phyloP scores from a whole-genome alignment of 2,329 filamentous ascomycete genomes.

The Stromatinia cepivora region DNA sequence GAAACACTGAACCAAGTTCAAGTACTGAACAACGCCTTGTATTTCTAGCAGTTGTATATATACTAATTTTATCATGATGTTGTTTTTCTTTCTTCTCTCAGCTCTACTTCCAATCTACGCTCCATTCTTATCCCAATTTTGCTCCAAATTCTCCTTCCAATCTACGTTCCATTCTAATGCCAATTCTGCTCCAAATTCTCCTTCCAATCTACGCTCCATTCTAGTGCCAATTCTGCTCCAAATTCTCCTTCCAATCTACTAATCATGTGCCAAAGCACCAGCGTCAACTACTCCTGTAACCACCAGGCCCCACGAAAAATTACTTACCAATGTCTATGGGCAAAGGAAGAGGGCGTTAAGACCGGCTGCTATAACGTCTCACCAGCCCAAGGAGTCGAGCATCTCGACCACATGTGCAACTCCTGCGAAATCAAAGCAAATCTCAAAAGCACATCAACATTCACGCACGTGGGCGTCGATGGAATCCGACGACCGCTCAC shows the following conservation, averaged over 20 bases:
- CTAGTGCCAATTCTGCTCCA: too few species aligned
- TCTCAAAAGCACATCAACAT: not conserved
- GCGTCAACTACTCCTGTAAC: not conserved
- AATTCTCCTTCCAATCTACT: not conserved
- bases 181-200: too few species aligned
- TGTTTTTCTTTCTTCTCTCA: not conserved
- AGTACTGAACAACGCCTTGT: not conserved
- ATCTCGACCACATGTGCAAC: not conserved
- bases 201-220: too few species aligned
- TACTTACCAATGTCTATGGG: not conserved
- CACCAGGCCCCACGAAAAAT: not conserved
- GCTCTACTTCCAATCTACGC: too few species aligned
- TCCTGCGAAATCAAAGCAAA: not conserved
- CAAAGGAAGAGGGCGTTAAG: not conserved
- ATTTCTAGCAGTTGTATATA: not conserved
- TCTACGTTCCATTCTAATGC: too few species aligned
- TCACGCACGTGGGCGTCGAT: not conserved
- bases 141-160: too few species aligned
- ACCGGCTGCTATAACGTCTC: not conserved
- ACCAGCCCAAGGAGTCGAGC: not conserved
- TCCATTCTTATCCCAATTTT: too few species aligned
- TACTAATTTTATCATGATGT: not conserved
- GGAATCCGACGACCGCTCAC: not conserved
- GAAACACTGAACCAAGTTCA: not conserved
- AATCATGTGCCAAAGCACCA: constrained; percentile 1